These are phyloP conservation scores for Fusarium staphyleae DNA, from an alignment of 2,329 filamentous ascomycete genomes.

Conservation along the genomic window DNA sequence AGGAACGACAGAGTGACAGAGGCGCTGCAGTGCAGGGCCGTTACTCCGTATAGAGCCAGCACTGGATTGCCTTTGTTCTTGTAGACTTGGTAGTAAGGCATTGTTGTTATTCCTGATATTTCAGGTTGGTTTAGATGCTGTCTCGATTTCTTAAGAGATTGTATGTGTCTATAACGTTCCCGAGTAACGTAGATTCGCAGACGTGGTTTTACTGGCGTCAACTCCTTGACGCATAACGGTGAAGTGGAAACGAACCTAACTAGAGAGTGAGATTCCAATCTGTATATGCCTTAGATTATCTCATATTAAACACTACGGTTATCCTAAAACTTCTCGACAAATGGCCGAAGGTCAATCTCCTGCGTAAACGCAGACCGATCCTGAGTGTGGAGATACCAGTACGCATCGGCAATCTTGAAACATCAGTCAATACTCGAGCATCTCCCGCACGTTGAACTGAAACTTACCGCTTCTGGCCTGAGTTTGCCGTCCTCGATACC, in stretches of 20 bases:
- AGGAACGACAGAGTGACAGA: conserved; percentile 30
- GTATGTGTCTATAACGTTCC: no score
- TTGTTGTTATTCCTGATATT: background rate
- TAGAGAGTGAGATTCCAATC: no score
- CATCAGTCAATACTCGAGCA: conserved; percentile 1
- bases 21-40: conserved; percentile 17
- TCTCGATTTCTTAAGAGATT: background rate
- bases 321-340: conserved; percentile 79
- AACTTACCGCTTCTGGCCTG: conserved; percentile 73
- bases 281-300: no score
- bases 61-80: conserved; percentile 12
- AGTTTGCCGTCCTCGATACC: conserved; percentile 69
- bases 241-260: no score
- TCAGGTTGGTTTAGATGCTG: background rate
- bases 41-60: conserved; percentile 24
- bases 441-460: background rate
- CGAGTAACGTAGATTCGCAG: no score
- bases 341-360: conserved; percentile 81
- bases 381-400: conserved; percentile 86
- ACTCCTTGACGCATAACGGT: no score
- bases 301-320: background rate
- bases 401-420: conserved; percentile 79
- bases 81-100: conserved; percentile 32
- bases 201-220: no score
- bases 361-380: conserved; percentile 80